Conservation (phyloP, 225 moss, liverwort and hornwort genomes). For the Climacium dendroides region DNA sequence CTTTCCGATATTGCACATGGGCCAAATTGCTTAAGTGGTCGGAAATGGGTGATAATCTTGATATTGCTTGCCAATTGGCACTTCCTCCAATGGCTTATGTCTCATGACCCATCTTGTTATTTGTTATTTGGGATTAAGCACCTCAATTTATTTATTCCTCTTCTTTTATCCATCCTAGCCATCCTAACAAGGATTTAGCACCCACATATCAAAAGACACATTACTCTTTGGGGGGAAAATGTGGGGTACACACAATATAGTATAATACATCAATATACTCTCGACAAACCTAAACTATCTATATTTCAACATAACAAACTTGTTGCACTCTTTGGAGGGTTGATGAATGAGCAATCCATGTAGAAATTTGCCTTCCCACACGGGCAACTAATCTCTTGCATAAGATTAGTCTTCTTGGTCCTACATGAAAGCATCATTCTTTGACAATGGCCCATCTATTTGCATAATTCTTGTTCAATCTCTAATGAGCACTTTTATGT, state of each 20-base stretch:
- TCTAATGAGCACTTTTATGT: background rate
- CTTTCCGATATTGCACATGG: too few relatives aligned
- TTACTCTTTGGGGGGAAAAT: too few relatives aligned
- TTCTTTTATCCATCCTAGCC: background rate
- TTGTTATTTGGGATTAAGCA: background rate
- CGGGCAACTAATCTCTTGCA: background rate
- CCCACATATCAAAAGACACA: background rate
- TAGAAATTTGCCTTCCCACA: background rate
- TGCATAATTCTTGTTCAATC: background rate
- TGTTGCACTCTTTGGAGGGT: background rate
- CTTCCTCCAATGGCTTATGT: conserved; percentile 39
- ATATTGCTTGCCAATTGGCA: conserved; percentile 72
- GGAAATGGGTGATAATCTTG: too few relatives aligned
- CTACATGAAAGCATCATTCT: too few relatives aligned
- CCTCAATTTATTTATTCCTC: background rate
- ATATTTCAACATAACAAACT: background rate
- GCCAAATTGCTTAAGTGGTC: too few relatives aligned
- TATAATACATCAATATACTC: background rate
- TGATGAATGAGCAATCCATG: background rate
- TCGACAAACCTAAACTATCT: background rate
- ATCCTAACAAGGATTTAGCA: conserved; percentile 28
- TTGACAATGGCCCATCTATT: too few relatives aligned
- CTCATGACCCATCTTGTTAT: conserved; percentile 20
- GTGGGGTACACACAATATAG: too few relatives aligned
- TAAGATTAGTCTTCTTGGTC: background rate